Conservation (phyloP, 441 rosid species). For the Adansonia grandidieri region DNA sequence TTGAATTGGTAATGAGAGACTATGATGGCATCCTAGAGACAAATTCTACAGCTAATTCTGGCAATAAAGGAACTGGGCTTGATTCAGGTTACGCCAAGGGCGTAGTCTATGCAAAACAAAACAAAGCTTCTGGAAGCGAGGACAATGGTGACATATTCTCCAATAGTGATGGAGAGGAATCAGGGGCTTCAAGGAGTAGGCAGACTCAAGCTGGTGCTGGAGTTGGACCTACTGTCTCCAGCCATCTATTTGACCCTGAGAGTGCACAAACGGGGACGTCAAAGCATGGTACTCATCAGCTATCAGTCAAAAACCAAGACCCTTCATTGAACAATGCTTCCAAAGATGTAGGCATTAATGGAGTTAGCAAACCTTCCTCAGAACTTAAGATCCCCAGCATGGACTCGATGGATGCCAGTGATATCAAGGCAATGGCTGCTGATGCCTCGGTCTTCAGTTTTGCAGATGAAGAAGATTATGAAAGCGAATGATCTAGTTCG, state of each 20-base stretch:
- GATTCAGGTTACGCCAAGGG: slow-evolving; percentile 34
- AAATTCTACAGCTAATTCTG: slow-evolving; percentile 41
- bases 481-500: slow-evolving; percentile 55
- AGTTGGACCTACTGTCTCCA: slow-evolving; percentile 23
- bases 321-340: slow-evolving; percentile 23
- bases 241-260: slow-evolving; percentile 19
- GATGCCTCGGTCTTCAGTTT: slow-evolving; percentile 81
- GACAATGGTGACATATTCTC: slow-evolving; percentile 73
- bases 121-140: slow-evolving; percentile 40
- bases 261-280: slow-evolving; percentile 32
- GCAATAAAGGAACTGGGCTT: slow-evolving; percentile 36
- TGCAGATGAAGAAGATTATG: slow-evolving; percentile 81
- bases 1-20: slow-evolving; percentile 80
- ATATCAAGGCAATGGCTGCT: slow-evolving; percentile 79
- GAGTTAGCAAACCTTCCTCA: slow-evolving; percentile 31
- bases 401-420: slow-evolving; percentile 46
- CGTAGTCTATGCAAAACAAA: slow-evolving; percentile 33
- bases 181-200: slow-evolving; percentile 36
- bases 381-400: slow-evolving; percentile 26
- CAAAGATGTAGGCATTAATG: slow-evolving; percentile 19
- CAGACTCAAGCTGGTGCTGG: slow-evolving; percentile 29
- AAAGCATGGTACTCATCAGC: slow-evolving; percentile 37
- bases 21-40: slow-evolving; percentile 44
- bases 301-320: slow-evolving; percentile 31
- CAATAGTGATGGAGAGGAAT: slow-evolving; percentile 76